Evolutionary conservation across 352 stramenopile genomes (phyloP).

Genomic region (Achlya hypogyna): DNA sequence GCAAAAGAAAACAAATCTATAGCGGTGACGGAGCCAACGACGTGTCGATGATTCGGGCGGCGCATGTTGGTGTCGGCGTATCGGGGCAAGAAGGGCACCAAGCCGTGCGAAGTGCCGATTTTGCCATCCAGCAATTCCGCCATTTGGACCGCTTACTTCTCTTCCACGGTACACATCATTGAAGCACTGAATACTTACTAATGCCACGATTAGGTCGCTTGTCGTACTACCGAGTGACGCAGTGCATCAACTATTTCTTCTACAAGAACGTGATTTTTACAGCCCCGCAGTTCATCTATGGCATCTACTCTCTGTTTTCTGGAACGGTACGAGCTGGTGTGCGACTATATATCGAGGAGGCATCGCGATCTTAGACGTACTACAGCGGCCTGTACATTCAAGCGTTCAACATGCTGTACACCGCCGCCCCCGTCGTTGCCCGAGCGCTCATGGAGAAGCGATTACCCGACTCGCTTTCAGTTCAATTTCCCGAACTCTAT

Average conservation of each 20-base stretch:
- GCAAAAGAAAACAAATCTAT: background rate
- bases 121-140: slow-evolving; percentile 76
- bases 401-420: slow-evolving; percentile 94
- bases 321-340: slow-evolving; percentile 35
- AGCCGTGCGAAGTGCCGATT: slow-evolving; percentile 69
- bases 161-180: slow-evolving; percentile 39
- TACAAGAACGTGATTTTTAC: slow-evolving; percentile 98
- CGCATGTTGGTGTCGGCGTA: slow-evolving; percentile 97
- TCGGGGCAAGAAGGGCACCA: slow-evolving; percentile 95
- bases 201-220: slow-evolving; percentile 64
- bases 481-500: slow-evolving; percentile 69
- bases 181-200: background rate
- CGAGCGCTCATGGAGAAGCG: slow-evolving; percentile 71
- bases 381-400: slow-evolving; percentile 80
- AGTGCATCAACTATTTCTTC: slow-evolving; percentile 97
- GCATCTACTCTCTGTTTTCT: slow-evolving; percentile 81
- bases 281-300: slow-evolving; percentile 82
- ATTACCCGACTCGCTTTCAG: slow-evolving; percentile 48
- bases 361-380: slow-evolving; percentile 38
- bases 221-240: slow-evolving; percentile 93
- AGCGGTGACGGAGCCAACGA: slow-evolving; percentile 99
- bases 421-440: slow-evolving; percentile 79
- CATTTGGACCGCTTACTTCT: slow-evolving; percentile 63
- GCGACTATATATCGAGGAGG: background rate
- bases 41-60: slow-evolving; percentile 98